Conservation (phyloP, 352 stramenopile genomes). For the Thraustotheca clavata region DNA sequence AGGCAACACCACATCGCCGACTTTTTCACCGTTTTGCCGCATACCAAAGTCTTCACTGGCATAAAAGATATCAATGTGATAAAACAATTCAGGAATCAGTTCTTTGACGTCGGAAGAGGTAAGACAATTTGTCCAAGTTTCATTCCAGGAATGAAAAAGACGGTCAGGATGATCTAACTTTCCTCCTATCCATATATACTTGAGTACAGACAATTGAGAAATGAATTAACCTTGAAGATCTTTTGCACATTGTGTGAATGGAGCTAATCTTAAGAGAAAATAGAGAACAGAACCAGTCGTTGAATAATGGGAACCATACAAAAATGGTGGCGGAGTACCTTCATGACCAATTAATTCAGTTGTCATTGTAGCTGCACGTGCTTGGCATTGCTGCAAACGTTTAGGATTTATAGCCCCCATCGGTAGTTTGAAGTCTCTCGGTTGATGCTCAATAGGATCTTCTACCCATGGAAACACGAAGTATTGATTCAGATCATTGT, state of each 20-base stretch:
- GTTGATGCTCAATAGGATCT: constrained; percentile 76
- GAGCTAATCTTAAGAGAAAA: constrained; percentile 97
- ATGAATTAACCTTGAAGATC: constrained; percentile 86
- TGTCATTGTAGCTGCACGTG: constrained; percentile 40
- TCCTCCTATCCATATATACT: constrained; percentile 27
- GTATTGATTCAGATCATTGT: constrained; percentile 95
- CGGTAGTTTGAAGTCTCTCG: constrained; percentile 94
- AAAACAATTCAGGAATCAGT: constrained; percentile 97
- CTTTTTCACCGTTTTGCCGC: constrained; percentile 49
- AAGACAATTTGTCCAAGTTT: constrained; percentile 97
- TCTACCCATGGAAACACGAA: constrained; percentile 91
- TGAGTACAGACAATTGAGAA: not conserved
- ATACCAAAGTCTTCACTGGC: constrained; percentile 94
- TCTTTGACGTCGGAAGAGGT: constrained; percentile 98
- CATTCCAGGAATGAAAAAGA: constrained; percentile 94
- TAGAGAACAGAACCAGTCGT: constrained; percentile 97
- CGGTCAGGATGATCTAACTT: constrained; percentile 97
- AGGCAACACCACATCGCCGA: constrained; percentile 95
- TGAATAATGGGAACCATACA: constrained; percentile 94
- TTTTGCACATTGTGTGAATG: constrained; percentile 93
- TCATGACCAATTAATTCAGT: constrained; percentile 17
- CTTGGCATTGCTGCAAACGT: constrained; percentile 80
- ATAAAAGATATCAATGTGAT: constrained; percentile 17
- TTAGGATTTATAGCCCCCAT: constrained; percentile 95
- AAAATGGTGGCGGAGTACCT: constrained; percentile 49